A percentile compares a stretch with the other conserved stretches of the same genome.
phyloP scores from a whole-genome alignment of 495 filamentous ascomycete genomes.

The Venustampulla echinocandica region DNA sequence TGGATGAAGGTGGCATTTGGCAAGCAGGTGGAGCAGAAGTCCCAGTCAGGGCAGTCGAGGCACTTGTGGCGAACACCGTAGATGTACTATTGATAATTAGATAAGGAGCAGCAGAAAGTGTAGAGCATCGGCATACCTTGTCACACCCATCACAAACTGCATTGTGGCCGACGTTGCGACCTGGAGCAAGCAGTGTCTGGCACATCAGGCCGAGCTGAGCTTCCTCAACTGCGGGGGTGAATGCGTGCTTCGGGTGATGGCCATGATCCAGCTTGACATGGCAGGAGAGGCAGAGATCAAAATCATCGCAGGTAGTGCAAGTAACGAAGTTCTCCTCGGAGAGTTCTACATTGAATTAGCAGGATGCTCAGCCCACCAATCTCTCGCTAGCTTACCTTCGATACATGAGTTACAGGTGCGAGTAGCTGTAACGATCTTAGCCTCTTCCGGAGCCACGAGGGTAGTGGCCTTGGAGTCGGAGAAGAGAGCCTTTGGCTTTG shows the following conservation, averaged over 20 bases:
- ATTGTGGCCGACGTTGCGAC: conserved; percentile 71
- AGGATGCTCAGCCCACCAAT: neutral
- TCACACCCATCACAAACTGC: conserved; percentile 96
- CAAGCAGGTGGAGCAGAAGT: conserved; percentile 81
- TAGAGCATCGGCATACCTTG: conserved; percentile 33
- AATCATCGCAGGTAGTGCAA: conserved; percentile 80
- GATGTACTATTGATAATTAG: conserved; percentile 45
- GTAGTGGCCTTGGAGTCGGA: conserved; percentile 16
- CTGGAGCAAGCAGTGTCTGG: conserved; percentile 61
- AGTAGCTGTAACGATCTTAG: conserved; percentile 31
- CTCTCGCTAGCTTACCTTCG: conserved; percentile 42
- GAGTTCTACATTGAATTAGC: conserved; percentile 43
- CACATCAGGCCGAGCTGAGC: conserved; percentile 46
- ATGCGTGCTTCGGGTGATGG: conserved; percentile 84
- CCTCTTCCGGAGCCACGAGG: conserved; percentile 19
- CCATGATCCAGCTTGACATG: conserved; percentile 71
- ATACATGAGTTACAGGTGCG: conserved; percentile 94
- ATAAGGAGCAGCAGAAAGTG: conserved; percentile 24
- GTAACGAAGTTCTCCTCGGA: conserved; percentile 73
- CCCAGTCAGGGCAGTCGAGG: conserved; percentile 93
- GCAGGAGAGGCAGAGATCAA: conserved; percentile 81
- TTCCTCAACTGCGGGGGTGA: conserved; percentile 53
- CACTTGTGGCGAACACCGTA: conserved; percentile 94
- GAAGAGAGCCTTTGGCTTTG: conserved; percentile 38
- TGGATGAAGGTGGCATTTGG: conserved; percentile 57